These are phyloP conservation scores for Biancaea sappan DNA, from an alignment of 306 rosid species.

Conservation along the genomic window DNA sequence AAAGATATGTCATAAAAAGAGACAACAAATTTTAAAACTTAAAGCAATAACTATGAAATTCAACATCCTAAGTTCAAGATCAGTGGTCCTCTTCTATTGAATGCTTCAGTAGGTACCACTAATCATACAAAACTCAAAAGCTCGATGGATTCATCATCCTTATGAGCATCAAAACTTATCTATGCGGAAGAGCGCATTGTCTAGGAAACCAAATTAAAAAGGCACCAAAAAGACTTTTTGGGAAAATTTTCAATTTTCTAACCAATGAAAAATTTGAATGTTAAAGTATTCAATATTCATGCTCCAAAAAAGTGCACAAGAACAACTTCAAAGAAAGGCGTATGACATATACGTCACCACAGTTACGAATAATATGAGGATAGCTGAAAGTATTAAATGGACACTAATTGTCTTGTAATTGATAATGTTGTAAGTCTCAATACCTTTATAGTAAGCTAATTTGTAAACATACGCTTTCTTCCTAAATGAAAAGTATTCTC, in stretches of 20 bases:
- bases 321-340: background rate
- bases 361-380: background rate
- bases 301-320: background rate
- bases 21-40: background rate
- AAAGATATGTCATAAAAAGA: constrained; percentile 25
- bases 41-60: background rate
- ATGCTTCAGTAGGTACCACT: background rate
- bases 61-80: background rate
- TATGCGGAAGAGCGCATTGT: background rate
- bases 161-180: constrained; percentile 9
- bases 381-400: too few species aligned
- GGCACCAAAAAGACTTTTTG: background rate
- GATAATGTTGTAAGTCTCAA: background rate
- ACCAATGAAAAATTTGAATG: background rate
- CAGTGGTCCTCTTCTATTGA: background rate
- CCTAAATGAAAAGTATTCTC: background rate
- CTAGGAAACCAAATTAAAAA: background rate
- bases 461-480: background rate
- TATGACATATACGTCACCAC: background rate
- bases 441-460: background rate
- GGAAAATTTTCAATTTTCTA: background rate
- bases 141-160: background rate
- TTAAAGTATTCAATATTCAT: background rate
- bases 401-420: background rate
- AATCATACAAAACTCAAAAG: background rate